Base-by-base conservation (phyloP, 108 stramenopile genomes). In the Phaeodactylum tricornutum region DNA sequence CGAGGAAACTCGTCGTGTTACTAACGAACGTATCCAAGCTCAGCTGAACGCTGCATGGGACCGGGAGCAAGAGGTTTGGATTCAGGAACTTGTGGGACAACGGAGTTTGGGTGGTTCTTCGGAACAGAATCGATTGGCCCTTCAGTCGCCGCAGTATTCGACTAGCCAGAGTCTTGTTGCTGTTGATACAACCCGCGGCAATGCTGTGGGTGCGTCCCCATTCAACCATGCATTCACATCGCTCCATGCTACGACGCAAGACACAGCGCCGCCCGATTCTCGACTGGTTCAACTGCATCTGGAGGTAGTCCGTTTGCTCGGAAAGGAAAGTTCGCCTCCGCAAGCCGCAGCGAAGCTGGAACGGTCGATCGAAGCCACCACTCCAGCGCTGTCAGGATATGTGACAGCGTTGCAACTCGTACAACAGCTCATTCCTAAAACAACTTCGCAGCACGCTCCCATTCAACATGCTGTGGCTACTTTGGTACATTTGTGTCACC, bases 31-130 rank as follows among this genome's bases (percentile, higher is more conserved):
- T 8, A 39, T 71, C 4, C 59, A 64, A 40, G 50, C 39, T 19
- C 70, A 50, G 37, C 17, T 60, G 17, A 52, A 65, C 44, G 50
- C 56, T 6, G 64, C 64, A 38, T 71, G 70, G 70, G 39, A 54
- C 6, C 25, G 39, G n/a, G 70, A 71, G 39, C 59, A 59, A 7
- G 54, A 57, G 16, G 47, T 51, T 43, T 71, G 70, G 70, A 60
- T 55, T 25, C 50, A 71, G 20, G 59, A 71, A 26, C 47, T 64
- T 12, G 54, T 65, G 0, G 70, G 70, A n/a, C n/a, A n/a, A n/a
- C n/a, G n/a, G n/a, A n/a, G n/a, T n/a, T n/a, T n/a, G n/a, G n/a
- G n/a, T n/a, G n/a, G n/a, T n/a, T n/a, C n/a, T n/a, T n/a, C n/a
- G n/a, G n/a, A n/a, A n/a, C n/a, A n/a, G n/a, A n/a, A n/a, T n/a